phyloP scores from a whole-genome alignment of 768 basidiomycete genomes.

The Pleurotus platypus region DNA sequence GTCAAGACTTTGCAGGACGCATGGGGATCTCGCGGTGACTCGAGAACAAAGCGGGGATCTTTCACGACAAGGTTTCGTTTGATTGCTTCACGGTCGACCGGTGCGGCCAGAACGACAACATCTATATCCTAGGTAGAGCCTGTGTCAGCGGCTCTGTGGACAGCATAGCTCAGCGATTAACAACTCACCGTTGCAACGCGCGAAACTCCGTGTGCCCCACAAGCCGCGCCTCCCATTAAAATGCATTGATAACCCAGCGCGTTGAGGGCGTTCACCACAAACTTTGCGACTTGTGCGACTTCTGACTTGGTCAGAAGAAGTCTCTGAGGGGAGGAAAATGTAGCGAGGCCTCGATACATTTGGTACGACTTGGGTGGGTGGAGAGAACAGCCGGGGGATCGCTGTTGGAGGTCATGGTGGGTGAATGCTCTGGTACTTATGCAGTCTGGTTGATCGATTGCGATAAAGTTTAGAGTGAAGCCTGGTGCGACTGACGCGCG shows the following conservation, averaged over 20 bases:
- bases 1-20: conserved; percentile 27
- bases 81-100: conserved; percentile 20
- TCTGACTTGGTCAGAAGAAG: not conserved
- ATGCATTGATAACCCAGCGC: not conserved
- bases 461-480: no score
- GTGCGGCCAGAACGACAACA: conserved; percentile 27
- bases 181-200: not conserved
- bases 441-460: no score
- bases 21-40: conserved; percentile 20
- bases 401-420: no score
- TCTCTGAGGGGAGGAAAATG: no score
- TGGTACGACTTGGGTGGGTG: no score
- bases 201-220: not conserved
- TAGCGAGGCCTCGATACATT: no score
- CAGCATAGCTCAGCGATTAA: not conserved
- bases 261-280: not conserved
- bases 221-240: not conserved
- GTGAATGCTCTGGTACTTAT: no score
- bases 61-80: conserved; percentile 22
- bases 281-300: not conserved
- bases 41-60: conserved; percentile 25
- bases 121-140: conserved; percentile 28
- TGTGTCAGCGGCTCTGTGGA: no score
- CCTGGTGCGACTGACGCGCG: no score
- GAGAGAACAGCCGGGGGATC: no score